Evolutionary conservation across 139 green algal species (phyloP).

Genomic region (Micromonas pusilla): DNA sequence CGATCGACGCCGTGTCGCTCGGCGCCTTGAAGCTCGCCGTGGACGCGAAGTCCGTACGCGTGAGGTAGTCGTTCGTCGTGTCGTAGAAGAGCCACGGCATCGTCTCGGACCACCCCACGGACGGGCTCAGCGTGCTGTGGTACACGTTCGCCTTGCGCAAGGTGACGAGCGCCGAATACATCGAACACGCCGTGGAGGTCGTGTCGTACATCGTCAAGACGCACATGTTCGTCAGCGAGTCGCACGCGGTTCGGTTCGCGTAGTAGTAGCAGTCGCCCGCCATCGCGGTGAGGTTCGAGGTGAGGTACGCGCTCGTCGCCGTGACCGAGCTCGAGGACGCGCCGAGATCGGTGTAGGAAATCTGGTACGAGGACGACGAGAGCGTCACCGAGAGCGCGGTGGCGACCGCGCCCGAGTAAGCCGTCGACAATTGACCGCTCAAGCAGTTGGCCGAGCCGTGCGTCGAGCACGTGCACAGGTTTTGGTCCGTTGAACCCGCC

Average conservation of each 20-base stretch:
- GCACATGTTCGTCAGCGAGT: slow-evolving; percentile 30
- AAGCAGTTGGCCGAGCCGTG: no score
- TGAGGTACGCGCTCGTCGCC: not conserved
- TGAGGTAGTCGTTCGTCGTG: not conserved
- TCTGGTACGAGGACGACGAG: not conserved
- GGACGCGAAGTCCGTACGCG: not conserved
- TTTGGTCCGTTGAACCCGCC: no score
- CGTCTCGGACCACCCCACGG: slow-evolving; percentile 8
- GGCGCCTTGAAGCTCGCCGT: not conserved
- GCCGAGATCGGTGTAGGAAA: not conserved
- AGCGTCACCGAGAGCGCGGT: not conserved
- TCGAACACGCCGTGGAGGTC: not conserved
- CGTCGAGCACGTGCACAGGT: no score
- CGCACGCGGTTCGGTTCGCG: slow-evolving; percentile 8
- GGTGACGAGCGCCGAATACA: slow-evolving; percentile 11
- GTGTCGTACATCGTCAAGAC: slow-evolving; percentile 26
- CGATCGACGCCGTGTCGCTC: not conserved
- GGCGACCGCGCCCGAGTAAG: no score
- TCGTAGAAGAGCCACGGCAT: slow-evolving; percentile 26
- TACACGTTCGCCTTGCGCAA: not conserved
- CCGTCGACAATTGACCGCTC: no score
- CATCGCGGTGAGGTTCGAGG: not conserved
- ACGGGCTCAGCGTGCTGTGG: not conserved
- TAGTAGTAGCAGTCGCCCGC: not conserved
- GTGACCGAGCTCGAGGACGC: not conserved